Base-by-base conservation (phyloP, 2,329 filamentous ascomycete species). In the Coniochaeta sp. region DNA sequence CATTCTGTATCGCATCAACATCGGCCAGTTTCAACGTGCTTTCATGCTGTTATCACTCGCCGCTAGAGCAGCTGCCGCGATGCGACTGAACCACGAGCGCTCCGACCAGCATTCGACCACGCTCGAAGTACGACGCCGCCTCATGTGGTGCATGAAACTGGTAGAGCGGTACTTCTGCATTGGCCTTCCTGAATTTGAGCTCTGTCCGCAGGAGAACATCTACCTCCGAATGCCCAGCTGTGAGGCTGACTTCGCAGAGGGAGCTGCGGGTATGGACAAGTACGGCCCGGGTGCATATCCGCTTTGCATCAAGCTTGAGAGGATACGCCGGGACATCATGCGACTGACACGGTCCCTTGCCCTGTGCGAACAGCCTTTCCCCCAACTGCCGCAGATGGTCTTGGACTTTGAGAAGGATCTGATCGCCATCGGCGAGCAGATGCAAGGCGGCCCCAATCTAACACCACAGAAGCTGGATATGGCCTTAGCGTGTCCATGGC, bases 81-180 rank as follows among this genome's bases (percentile, higher is more conserved):
- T 77, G 22, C 72, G 74, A 6, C 64, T 77, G 17, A 77, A 76
- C 61, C 73, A 76, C 57, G 75, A 77, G 60, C 68, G 70, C 6
- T 64, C 71, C 1, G 71, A 72, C 43, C 64, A 75, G 3, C 66
- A 68, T 11, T 65, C 66, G 9, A 66, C 71, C 1, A 70, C 73
- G 0, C 73, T 74, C 58, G 75, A 77, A 64, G 70, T 72, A 8
- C 71, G 75, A 0, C 67, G 75, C 1, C 68, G 75, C 8, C 65
- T 76, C 11, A 73, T 74, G 65, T 78, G 75, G 75, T 72, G 73
- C 1, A 65, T 77, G 8, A 77, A 73, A 62, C 64, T 76, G 16
- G 68, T 76, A 6, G 74, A 77, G 59, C 69, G 73, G 54, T 75
- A 73, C 61, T 74, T 76, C 62, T 75, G 74, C 16, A 73, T 76